Evolutionary conservation across 1,284 basidiomycete genomes (phyloP).

Genomic region (Moniliophthora roreri): DNA sequence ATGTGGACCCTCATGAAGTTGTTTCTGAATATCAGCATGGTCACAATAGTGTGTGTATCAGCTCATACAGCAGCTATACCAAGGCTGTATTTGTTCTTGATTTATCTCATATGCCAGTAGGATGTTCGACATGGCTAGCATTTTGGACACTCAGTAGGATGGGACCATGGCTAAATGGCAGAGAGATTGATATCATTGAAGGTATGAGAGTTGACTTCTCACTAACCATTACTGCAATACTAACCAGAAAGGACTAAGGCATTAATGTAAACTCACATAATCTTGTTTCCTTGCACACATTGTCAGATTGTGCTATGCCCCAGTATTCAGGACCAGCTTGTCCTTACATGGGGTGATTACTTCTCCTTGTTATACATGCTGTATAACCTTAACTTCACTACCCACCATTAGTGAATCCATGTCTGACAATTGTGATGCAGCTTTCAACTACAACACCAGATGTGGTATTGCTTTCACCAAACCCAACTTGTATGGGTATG

Average conservation of each 20-base stretch:
- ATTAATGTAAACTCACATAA: constrained; percentile 45
- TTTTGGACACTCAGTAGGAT: constrained; percentile 59
- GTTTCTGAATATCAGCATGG: no score
- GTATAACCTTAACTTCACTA: no score
- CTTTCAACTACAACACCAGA: constrained; percentile 56
- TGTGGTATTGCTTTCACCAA: constrained; percentile 53
- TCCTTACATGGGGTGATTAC: constrained; percentile 38
- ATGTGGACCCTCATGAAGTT: no score
- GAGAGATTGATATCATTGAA: constrained; percentile 52
- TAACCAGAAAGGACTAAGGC: constrained; percentile 26
- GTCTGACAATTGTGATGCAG: constrained; percentile 49
- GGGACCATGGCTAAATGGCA: constrained; percentile 55
- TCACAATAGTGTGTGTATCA: constrained; percentile 52
- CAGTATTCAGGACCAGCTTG: constrained; percentile 24
- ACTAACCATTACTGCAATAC: not conserved
- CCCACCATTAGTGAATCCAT: constrained; percentile 26
- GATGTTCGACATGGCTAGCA: constrained; percentile 63
- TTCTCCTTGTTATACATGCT: not conserved
- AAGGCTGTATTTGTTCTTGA: constrained; percentile 51
- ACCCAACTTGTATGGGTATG: constrained; percentile 45
- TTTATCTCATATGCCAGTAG: constrained; percentile 54
- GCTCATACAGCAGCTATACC: constrained; percentile 39
- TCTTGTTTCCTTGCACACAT: constrained; percentile 55
- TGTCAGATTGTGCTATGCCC: constrained; percentile 44
- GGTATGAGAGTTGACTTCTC: constrained; percentile 25